phyloP scores from a whole-genome alignment of 768 basidiomycete genomes.

The Galerina marginata region DNA sequence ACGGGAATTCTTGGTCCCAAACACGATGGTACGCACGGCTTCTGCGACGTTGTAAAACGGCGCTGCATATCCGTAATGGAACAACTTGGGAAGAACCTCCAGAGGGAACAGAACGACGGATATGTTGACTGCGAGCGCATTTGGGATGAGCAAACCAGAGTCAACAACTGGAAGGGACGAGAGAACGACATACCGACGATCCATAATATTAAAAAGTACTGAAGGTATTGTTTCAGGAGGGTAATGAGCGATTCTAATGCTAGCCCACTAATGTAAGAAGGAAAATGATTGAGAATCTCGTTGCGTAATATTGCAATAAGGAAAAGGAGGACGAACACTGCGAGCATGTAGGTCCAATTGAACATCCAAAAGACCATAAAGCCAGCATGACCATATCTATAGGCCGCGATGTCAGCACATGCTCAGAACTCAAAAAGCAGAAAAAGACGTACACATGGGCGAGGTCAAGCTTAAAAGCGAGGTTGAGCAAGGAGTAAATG shows the following conservation, averaged over 20 bases:
- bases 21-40: constrained; percentile 66
- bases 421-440: constrained; percentile 25
- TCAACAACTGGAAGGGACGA: neutral
- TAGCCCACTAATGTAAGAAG: constrained; percentile 49
- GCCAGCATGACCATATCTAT: constrained; percentile 54
- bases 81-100: constrained; percentile 60
- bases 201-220: constrained; percentile 72
- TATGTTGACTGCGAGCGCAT: constrained; percentile 52
- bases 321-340: constrained; percentile 46
- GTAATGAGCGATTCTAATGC: constrained; percentile 69
- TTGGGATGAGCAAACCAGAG: neutral
- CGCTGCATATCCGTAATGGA: constrained; percentile 68
- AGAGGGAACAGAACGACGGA: constrained; percentile 65
- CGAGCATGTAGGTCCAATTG: constrained; percentile 65
- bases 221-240: constrained; percentile 59
- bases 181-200: constrained; percentile 56
- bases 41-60: constrained; percentile 77
- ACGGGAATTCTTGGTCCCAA: constrained; percentile 67
- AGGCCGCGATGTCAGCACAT: neutral
- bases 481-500: constrained; percentile 61
- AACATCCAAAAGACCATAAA: constrained; percentile 78
- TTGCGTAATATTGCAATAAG: neutral
- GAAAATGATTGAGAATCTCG: neutral
- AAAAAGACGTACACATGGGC: constrained; percentile 44
- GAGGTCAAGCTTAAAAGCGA: constrained; percentile 66